A percentile compares a stretch with the other conserved stretches of the same genome.
These are phyloP conservation scores for Epichloe gansuensis DNA, from an alignment of 2,329 filamentous ascomycete species.

Conservation along the genomic window DNA sequence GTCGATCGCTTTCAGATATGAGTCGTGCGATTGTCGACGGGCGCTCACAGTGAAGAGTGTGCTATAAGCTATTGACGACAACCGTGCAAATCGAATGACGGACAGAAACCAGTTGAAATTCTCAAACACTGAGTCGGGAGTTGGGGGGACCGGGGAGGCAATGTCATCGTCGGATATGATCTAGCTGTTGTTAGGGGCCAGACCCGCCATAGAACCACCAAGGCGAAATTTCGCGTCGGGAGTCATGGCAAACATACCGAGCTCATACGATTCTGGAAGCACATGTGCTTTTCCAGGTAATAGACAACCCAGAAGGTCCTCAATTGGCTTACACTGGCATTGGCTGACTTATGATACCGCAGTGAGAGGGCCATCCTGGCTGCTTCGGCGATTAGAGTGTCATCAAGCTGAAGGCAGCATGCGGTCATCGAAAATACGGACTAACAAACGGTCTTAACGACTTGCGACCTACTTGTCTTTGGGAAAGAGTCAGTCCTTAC, in stretches of 20 bases:
- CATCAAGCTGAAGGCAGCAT: slow-evolving; percentile 21
- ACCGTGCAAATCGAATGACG: slow-evolving; percentile 17
- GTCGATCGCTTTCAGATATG: slow-evolving; percentile 12
- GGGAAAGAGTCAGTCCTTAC: not conserved
- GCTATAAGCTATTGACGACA: slow-evolving; percentile 20
- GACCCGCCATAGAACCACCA: not conserved
- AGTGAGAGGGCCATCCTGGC: slow-evolving; percentile 20
- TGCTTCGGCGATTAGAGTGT: slow-evolving; percentile 20
- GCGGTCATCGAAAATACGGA: slow-evolving; percentile 22
- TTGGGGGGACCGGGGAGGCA: slow-evolving; percentile 20
- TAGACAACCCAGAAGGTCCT: slow-evolving; percentile 28
- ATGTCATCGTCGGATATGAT: slow-evolving; percentile 25
- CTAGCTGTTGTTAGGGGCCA: slow-evolving; percentile 9
- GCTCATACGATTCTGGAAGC: slow-evolving; percentile 17
- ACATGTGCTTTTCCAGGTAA: slow-evolving; percentile 22
- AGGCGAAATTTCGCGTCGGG: not conserved
- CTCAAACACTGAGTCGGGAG: slow-evolving; percentile 19
- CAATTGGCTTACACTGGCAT: slow-evolving; percentile 7
- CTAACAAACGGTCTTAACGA: slow-evolving; percentile 9
- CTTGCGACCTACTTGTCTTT: too few species aligned
- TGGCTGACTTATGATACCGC: slow-evolving; percentile 16
- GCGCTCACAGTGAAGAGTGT: slow-evolving; percentile 23
- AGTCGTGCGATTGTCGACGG: slow-evolving; percentile 10
- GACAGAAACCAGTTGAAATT: slow-evolving; percentile 23
- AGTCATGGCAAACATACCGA: slow-evolving; percentile 16